Evolutionary conservation across 805 yeast species (phyloP), one percentile per base, ranked within the genome.

Genomic region (Henningerozyma blattae): DNA sequence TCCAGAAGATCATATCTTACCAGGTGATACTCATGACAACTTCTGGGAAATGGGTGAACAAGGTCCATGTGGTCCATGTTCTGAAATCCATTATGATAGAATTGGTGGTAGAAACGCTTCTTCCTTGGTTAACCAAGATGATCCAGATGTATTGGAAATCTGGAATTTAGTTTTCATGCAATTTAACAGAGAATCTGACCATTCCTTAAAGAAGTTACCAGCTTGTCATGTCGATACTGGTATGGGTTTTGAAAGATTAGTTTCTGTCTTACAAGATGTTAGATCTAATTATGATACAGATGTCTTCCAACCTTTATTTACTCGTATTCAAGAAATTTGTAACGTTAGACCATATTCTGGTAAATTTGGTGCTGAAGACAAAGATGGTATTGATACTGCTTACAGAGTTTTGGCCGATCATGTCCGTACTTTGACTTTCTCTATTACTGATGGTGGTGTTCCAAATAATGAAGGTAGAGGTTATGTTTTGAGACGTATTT

Each of bases 11-110:
- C 97, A 86, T 56, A 89, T 91, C 47, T 66, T 91, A 45, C 94
- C 95, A 15, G 99, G 99, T 37, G 65, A 77, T 46, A 82, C 77
- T 34, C 67, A 76, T 54, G 99, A 91, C 59, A 91, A 91, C 64
- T 91, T 91, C 62, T 91, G 99, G 99, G 99, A 91, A 67, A 91
- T 91, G 99, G 99, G 99, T 50, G 99, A 93, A 55, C 97, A 89
- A 67, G 99, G 99, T 46, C 99, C 99, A 32, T 91, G 99, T 68
- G 99, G 99, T 42, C 99, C 99, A 34, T 93, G 98, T 65, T 81
- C 94, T 17, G 99, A 91, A 62, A 72, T 91, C 47, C 99, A 91
- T 61, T 91, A 85, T 59, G 99, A 91, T 62, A 77, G 98, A 64
- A 86, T 91, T 44, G 98, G 98, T 45, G 96, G 97, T 38, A 79